Percentiles rank a stretch among this genome's conserved stretches.
phyloP scores from a whole-genome alignment of 2,329 filamentous ascomycete genomes.

The Pseudophaeomoniella oleicola region DNA sequence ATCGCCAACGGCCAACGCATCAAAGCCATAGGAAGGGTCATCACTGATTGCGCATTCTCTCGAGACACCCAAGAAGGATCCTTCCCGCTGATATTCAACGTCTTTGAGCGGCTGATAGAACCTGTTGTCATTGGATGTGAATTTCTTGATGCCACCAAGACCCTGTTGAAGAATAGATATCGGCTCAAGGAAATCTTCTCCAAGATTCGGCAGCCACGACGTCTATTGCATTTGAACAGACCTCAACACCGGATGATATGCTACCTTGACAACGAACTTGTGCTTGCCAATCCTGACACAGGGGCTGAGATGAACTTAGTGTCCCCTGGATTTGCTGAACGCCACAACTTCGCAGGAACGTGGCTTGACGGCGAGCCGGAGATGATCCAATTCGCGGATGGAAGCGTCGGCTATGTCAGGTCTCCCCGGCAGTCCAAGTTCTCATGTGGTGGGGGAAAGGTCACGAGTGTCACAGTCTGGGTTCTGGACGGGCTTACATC shows the following conservation, averaged over 20 bases:
- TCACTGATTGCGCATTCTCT: too few species aligned
- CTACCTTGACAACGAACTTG: neutral
- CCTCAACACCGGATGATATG: conserved; percentile 1
- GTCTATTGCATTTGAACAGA: neutral
- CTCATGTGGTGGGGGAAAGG: neutral
- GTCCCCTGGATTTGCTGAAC: conserved; percentile 1
- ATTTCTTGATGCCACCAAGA: conserved; percentile 7
- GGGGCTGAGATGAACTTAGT: conserved; percentile 5
- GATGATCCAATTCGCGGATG: conserved; percentile 2
- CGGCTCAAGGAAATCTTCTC: conserved; percentile 2
- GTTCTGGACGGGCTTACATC: conserved; percentile 6
- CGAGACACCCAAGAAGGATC: too few species aligned
- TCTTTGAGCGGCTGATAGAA: conserved; percentile 3
- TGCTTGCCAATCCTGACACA: conserved; percentile 4
- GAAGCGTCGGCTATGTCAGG: conserved; percentile 1
- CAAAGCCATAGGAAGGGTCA: too few species aligned
- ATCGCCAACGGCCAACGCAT: conserved; percentile 1
- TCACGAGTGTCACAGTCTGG: conserved; percentile 3
- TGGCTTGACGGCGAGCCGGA: neutral
- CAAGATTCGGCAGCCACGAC: neutral
- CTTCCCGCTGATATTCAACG: conserved; percentile 2
- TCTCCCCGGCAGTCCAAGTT: conserved; percentile 1
- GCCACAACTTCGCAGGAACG: neutral
- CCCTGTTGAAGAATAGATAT: conserved; percentile 4
- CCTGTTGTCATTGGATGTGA: conserved; percentile 7